Base-by-base conservation (phyloP, 192 early-diverging fungal species). In the Coemansia sp. region DNA sequence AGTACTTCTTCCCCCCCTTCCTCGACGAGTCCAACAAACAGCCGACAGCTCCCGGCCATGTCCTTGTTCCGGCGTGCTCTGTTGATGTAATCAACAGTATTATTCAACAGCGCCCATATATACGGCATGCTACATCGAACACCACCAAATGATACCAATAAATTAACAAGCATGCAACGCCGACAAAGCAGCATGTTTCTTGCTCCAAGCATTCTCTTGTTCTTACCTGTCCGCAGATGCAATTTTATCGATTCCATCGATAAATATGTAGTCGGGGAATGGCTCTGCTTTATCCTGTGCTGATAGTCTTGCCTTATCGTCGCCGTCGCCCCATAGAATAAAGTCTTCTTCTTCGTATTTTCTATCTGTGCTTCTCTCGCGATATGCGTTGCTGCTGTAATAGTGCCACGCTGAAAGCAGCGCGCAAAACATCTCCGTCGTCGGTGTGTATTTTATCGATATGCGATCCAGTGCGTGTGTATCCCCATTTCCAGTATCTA, bases 401-500 rank as follows among this genome's bases (percentile, higher is more conserved):
- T 55, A 75, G 56, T 80, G 77, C 77, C 77, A 80, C 7, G 69
- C 66, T 7, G 77, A 69, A 58, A 80, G 34, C 34, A 80, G 66
- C 35, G 77, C 77, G 19, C 71, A 68, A 20, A 80, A 56, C 66
- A 65, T 63, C 20, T 68, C 69, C 1, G 56, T 48, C 33, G 77
- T 65, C 4, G 68, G 36, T 58, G 65, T 58, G 35, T 71, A 75
- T 55, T 63, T 71, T 63, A 80, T 65, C 15, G 49, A n/a, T 15
- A 80, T 59, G 9, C 66, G 52, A 10, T 62, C 63, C 19, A 49
- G 54, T 5, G 58, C 14, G 10, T 71, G 41, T 8, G 57, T 49
- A 11, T 34, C 11, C 3, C 55, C 33, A 36, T 57, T 36, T 5
- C 34, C 55, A 20, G 33, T 15, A 14, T 9, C 55, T 20, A 14